Conservation (phyloP, 805 yeast genomes). For the Torulaspora franciscae region DNA sequence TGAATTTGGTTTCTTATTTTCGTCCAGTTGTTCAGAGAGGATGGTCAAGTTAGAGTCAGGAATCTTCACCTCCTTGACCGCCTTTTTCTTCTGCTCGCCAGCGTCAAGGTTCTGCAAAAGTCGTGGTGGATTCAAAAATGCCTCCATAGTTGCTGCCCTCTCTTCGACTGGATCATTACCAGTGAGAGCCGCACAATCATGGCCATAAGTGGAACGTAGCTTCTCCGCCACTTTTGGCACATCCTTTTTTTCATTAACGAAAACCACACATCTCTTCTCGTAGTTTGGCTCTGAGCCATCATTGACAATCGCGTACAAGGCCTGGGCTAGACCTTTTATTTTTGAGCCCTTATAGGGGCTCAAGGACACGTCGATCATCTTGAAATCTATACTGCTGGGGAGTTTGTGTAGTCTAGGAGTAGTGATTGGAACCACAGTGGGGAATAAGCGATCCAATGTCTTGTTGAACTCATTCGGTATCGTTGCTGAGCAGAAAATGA, state of each 20-base stretch:
- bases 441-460: constrained; percentile 56
- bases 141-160: constrained; percentile 51
- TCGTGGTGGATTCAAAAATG: constrained; percentile 61
- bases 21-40: constrained; percentile 2
- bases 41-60: constrained; percentile 37
- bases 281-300: constrained; percentile 76
- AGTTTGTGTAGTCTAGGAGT: constrained; percentile 81
- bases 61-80: constrained; percentile 14
- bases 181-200: constrained; percentile 59
- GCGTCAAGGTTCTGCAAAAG: constrained; percentile 33
- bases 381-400: constrained; percentile 69
- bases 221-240: constrained; percentile 55
- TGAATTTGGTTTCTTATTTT: constrained; percentile 3
- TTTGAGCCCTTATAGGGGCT: constrained; percentile 83
- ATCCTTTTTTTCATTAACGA: constrained; percentile 70
- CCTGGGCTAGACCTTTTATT: constrained; percentile 80
- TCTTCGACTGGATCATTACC: constrained; percentile 61
- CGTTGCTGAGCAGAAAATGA: constrained; percentile 85
- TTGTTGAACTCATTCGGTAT: constrained; percentile 73
- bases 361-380: constrained; percentile 67
- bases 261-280: constrained; percentile 76
- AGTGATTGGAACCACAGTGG: constrained; percentile 58
- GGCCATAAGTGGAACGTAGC: constrained; percentile 47
- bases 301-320: constrained; percentile 73
- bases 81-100: not conserved